phyloP scores from a whole-genome alignment of 768 basidiomycete genomes.

The Boletellus emodensis region DNA sequence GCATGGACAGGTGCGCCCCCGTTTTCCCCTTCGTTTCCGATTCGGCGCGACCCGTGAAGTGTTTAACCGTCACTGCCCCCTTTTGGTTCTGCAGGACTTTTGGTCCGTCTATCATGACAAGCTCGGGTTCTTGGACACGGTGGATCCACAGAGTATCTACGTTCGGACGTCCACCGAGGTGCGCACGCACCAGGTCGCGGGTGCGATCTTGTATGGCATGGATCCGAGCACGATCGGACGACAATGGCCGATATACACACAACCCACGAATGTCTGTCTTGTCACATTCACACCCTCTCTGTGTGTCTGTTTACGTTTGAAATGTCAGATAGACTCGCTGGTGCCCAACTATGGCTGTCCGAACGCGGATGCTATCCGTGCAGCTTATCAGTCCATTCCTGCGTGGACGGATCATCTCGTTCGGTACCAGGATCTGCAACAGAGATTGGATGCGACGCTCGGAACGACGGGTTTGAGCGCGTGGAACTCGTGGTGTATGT shows the following conservation, averaged over 20 bases:
- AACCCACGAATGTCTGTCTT: slow-evolving; percentile 38
- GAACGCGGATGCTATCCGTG: slow-evolving; percentile 36
- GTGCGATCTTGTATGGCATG: slow-evolving; percentile 45
- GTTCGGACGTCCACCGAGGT: slow-evolving; percentile 43
- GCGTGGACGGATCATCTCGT: slow-evolving; percentile 45
- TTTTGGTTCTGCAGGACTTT: slow-evolving; percentile 37
- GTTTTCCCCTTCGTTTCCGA: not conserved
- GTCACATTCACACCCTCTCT: not conserved
- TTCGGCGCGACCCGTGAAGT: not conserved
- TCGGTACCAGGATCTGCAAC: slow-evolving; percentile 34
- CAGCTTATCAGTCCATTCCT: slow-evolving; percentile 41
- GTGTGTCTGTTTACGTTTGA: not conserved
- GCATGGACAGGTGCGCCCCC: slow-evolving; percentile 35
- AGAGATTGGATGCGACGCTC: slow-evolving; percentile 34
- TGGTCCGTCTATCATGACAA: slow-evolving; percentile 40
- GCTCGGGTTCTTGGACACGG: slow-evolving; percentile 35
- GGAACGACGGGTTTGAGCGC: slow-evolving; percentile 38
- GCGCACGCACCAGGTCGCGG: slow-evolving; percentile 46
- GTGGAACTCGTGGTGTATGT: slow-evolving; percentile 49
- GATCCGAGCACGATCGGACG: slow-evolving; percentile 31
- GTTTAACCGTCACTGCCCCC: too few species aligned
- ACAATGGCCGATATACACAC: slow-evolving; percentile 38
- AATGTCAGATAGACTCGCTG: slow-evolving; percentile 46
- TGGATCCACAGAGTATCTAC: slow-evolving; percentile 36
- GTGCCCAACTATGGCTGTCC: slow-evolving; percentile 45